These are phyloP conservation scores for Phalaenopsis hybrid DNA, from an alignment of 116 monocot species.

Conservation along the genomic window DNA sequence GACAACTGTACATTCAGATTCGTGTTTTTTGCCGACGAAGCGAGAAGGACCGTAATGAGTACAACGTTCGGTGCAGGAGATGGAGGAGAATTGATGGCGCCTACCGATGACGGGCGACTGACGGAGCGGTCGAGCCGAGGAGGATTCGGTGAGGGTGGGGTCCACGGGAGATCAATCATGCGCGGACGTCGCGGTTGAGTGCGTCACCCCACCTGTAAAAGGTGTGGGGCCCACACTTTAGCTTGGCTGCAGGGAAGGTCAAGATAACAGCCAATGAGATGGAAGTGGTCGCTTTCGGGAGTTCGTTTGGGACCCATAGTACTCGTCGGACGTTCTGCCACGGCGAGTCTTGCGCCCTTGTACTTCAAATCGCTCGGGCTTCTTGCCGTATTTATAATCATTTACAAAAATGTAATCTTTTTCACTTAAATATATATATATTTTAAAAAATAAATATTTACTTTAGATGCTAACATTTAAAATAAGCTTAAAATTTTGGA, in stretches of 20 bases:
- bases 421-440: no score
- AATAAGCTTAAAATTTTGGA: no score
- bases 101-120: neutral
- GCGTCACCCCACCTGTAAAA: neutral
- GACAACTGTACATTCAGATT: neutral
- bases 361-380: no score
- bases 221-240: constrained; percentile 10
- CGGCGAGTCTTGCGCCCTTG: no score
- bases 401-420: no score
- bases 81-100: neutral
- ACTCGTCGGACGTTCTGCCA: neutral
- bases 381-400: no score
- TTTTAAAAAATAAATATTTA: no score
- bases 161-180: constrained; percentile 1
- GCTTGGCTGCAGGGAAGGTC: constrained; percentile 4
- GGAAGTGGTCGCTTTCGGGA: neutral
- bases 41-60: neutral
- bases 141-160: constrained; percentile 16
- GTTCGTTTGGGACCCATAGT: neutral
- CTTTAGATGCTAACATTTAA: no score
- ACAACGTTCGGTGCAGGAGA: neutral
- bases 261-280: constrained; percentile 17
- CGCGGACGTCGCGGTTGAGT: neutral
- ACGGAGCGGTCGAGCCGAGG: neutral
- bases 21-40: no score